phyloP scores from a whole-genome alignment of 345 rosid genomes.

The Euphorbia tirucalli region DNA sequence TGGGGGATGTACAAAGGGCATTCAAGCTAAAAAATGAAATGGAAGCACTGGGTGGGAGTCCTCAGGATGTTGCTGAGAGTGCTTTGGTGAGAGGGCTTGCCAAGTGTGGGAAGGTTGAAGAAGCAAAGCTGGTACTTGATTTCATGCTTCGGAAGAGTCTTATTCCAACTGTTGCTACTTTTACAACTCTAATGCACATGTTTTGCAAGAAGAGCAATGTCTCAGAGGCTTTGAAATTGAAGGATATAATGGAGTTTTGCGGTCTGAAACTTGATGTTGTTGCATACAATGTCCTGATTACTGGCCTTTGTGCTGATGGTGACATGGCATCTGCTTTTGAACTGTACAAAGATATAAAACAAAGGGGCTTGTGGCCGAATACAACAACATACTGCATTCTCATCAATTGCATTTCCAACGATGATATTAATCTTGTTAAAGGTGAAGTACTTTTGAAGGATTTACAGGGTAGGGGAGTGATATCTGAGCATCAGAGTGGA shows the following conservation, averaged over 20 bases:
- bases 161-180: conserved; percentile 73
- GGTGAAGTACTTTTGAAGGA: conserved; percentile 55
- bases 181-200: conserved; percentile 71
- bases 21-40: conserved; percentile 69
- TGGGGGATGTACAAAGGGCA: conserved; percentile 56
- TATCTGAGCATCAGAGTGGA: conserved; percentile 37
- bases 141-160: conserved; percentile 49
- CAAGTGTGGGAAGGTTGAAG: conserved; percentile 72
- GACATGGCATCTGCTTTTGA: conserved; percentile 49
- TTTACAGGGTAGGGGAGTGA: conserved; percentile 54
- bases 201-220: conserved; percentile 50
- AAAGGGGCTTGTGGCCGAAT: conserved; percentile 57
- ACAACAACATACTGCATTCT: conserved; percentile 59
- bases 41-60: conserved; percentile 40
- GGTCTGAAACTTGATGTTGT: conserved; percentile 68
- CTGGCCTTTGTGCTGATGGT: conserved; percentile 58
- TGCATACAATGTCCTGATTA: conserved; percentile 70
- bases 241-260: conserved; percentile 43
- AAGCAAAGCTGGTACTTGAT: conserved; percentile 56
- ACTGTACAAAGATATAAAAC: conserved; percentile 78
- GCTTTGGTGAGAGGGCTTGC: conserved; percentile 88
- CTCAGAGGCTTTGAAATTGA: conserved; percentile 54
- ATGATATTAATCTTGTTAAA: conserved; percentile 21
- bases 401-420: conserved; percentile 41
- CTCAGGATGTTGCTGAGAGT: conserved; percentile 70